phyloP scores from a whole-genome alignment of 805 yeast species.

The Wickerhamomyces chambardii region DNA sequence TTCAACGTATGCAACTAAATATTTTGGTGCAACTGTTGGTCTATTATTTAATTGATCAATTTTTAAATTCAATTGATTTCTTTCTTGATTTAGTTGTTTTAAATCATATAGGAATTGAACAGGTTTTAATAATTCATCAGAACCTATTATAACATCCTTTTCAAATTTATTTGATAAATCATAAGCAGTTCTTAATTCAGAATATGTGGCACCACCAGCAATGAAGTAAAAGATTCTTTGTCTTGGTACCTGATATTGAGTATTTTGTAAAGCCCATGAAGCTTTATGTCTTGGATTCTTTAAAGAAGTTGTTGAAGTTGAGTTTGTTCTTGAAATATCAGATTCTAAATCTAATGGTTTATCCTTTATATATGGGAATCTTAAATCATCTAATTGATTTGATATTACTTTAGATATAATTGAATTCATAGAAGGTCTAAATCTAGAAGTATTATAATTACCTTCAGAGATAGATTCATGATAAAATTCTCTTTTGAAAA shows the following conservation, averaged over 20 bases:
- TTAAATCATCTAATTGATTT: conserved; percentile 44
- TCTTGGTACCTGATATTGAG: conserved; percentile 27
- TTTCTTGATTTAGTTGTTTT: conserved; percentile 23
- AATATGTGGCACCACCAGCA: conserved; percentile 84
- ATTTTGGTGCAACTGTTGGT: conserved; percentile 32
- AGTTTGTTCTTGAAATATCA: conserved; percentile 19
- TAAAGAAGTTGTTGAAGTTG: conserved; percentile 38
- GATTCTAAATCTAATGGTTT: conserved; percentile 47
- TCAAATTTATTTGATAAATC: conserved; percentile 54
- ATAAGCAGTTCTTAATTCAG: conserved; percentile 71
- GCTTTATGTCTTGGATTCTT: conserved; percentile 69
- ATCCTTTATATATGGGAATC: conserved; percentile 70
- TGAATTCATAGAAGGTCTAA: conserved; percentile 59
- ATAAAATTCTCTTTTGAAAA: conserved; percentile 36
- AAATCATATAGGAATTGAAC: conserved; percentile 27
- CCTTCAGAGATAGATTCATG: conserved; percentile 39
- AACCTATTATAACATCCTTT: conserved; percentile 75
- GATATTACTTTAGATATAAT: conserved; percentile 41
- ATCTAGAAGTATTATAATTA: conserved; percentile 57
- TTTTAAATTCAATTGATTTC: conserved; percentile 32
- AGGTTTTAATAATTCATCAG: conserved; percentile 64
- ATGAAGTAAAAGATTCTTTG: conserved; percentile 75
- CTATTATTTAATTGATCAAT: conserved; percentile 23
- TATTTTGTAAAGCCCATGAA: conserved; percentile 55
- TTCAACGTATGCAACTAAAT: conserved; percentile 22